These are phyloP conservation scores for Hyaloraphidium curvatum DNA, from an alignment of 192 early-diverging fungal genomes.

Conservation along the genomic window DNA sequence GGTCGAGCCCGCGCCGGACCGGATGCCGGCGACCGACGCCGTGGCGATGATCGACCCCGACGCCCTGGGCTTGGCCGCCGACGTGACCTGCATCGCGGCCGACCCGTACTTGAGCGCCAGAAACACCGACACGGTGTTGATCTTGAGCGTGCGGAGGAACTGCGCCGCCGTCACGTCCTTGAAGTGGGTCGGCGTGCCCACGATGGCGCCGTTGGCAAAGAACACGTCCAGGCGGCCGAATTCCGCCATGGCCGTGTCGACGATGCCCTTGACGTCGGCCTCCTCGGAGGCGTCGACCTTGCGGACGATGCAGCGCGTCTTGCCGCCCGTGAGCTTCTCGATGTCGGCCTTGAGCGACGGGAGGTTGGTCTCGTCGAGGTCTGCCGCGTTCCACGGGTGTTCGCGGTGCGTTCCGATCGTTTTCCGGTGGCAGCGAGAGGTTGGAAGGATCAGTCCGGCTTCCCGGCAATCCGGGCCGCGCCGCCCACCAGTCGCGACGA, in stretches of 20 bases:
- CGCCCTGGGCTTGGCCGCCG: constrained; percentile 16
- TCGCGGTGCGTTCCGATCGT: no score
- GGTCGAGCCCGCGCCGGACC: constrained; percentile 14
- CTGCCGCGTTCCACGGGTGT: constrained; percentile 26
- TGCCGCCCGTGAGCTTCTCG: constrained; percentile 9
- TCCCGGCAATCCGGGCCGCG: constrained; percentile 5
- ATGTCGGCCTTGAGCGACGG: constrained; percentile 18
- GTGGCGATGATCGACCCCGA: constrained; percentile 28
- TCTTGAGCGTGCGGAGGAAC: not conserved
- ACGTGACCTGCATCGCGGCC: constrained; percentile 21
- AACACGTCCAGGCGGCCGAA: constrained; percentile 33
- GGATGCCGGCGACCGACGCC: constrained; percentile 15
- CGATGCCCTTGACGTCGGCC: constrained; percentile 10
- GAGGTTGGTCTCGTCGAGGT: constrained; percentile 15
- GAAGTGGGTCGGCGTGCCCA: not conserved
- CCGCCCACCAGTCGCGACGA: constrained; percentile 5
- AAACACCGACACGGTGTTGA: constrained; percentile 8
- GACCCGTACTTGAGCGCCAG: constrained; percentile 24
- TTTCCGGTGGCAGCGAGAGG: constrained; percentile 10
- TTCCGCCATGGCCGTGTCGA: constrained; percentile 17
- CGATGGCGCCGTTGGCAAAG: constrained; percentile 27
- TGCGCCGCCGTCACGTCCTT: not conserved
- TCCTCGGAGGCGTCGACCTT: constrained; percentile 26
- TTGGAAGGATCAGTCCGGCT: not conserved
- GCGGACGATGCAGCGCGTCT: constrained; percentile 14